Base-by-base conservation (phyloP, 768 basidiomycete genomes). In the Termitomyces sp. region DNA sequence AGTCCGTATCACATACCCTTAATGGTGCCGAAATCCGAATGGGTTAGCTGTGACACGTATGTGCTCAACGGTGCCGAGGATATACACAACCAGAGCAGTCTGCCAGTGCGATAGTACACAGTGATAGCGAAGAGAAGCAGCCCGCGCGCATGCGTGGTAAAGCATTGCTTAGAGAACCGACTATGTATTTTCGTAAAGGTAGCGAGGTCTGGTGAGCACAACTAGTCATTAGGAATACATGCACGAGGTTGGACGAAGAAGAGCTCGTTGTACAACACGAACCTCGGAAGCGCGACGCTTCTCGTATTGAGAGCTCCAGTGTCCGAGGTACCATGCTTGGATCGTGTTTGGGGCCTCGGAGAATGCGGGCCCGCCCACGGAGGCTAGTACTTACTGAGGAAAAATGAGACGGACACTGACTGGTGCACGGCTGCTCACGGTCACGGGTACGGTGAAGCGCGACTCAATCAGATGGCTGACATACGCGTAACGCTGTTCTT, bases 11-110 rank as follows among this genome's bases (percentile, higher is more conserved):
- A 25, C 25, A 25, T 25, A 25, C 25, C 25, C 1, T 25, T 1
- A 1, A 25, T 25, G 25, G 25, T 25, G 25, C 25, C 25, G 1
- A 89, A 74, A 57, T 75, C 67, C 25, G 67, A 67, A 64, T 88
- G 86, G 17, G 89, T 81, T 5, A 57, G 67, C 60, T 77, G 72
- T 4, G 85, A 85, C 1, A 25, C 25, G 25, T 25, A 25, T 34
- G 87, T 87, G 56, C 82, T 73, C 51, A 85, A 62, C 25, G 1
- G 74, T 64, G 4, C 85, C 86, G 40, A 71, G 70, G 17, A 81
- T 71, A 65, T 78, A 85, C 11, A 78, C 60, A 14, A 73, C 62
- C 32, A 68, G 74, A 0, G 69, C 76, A 5, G 64, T 12, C 34
- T 34, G 7, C 34, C 34, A 34, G 34, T 25, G 25, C 25, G 25